Evolutionary conservation across 2,329 filamentous ascomycete species (phyloP), one percentile per base, ranked within the genome.

Genomic region (Exophiala sideris): DNA sequence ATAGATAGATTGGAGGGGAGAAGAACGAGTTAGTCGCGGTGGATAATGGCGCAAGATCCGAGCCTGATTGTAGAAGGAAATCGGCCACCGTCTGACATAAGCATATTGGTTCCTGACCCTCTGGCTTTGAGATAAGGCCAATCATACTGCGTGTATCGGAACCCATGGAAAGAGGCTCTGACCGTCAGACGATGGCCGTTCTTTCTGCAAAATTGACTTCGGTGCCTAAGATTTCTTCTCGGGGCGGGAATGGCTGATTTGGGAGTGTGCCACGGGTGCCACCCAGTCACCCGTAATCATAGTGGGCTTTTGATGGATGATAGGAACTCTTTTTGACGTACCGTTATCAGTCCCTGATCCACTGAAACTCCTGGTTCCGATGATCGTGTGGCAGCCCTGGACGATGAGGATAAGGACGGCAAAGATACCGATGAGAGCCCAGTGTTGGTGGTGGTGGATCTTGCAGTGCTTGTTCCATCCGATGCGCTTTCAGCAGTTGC

Each of bases 331-430:
- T 38, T 10, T 8, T 20, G 40, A 58, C 56, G 36, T 52, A 58
- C 56, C 49, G 56, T 58, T 58, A 58, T 58, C 56, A 52, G 52
- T n/a, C 56, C 48, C 21, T 48, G 56, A 29, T 56, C 56, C 51
- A 54, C 56, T 38, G 10, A 2, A 14, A 38, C 21, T 42, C 36
- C 36, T 12, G 36, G 36, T 44, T 11, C 9, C 32, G 32, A 18
- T 20, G 34, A 24, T 38, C 44, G 44, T 53, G 51, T 47, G 36
- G 42, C 42, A 34, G 36, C 5, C 14, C 18, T 40, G n/a, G 14
- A 16, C 10, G 36, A 40, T 40, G 18, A 14, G 39, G 39, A 21
- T 11, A 41, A 21, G 12, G 50, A 52, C 40, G 42, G 12, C 4
- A 39, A 36, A 52, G 50, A 47, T 54, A 44, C 50, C 42, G 50